Evolutionary conservation across 2,329 filamentous ascomycete genomes (phyloP).

Genomic region (Hortaea werneckii): DNA sequence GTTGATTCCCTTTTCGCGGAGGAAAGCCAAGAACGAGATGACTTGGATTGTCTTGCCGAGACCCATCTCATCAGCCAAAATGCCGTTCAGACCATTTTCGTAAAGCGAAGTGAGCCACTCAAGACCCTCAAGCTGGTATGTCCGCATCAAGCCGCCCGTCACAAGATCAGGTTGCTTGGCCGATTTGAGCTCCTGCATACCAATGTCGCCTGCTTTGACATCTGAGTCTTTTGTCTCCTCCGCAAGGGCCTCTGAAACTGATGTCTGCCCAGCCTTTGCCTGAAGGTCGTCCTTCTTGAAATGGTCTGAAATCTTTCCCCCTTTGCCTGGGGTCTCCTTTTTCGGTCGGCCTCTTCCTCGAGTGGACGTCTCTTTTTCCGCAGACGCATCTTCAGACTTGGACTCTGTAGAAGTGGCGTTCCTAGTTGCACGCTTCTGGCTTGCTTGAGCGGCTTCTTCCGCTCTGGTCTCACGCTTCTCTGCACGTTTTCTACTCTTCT

Average conservation of each 20-base stretch:
- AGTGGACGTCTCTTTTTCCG: constrained; percentile 15
- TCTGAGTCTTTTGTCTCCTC: constrained; percentile 49
- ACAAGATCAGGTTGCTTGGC: constrained; percentile 79
- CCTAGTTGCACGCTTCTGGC: constrained; percentile 38
- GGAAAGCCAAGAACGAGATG: constrained; percentile 74
- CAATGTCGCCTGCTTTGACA: constrained; percentile 49
- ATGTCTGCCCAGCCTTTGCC: constrained; percentile 42
- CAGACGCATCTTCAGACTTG: constrained; percentile 12
- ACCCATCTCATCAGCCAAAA: constrained; percentile 90
- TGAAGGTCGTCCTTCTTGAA: constrained; percentile 51
- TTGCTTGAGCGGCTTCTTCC: constrained; percentile 35
- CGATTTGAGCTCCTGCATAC: constrained; percentile 61
- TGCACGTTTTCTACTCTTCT: constrained; percentile 34
- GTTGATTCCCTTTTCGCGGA: constrained; percentile 77
- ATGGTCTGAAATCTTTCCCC: constrained; percentile 46
- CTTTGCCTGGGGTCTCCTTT: constrained; percentile 24
- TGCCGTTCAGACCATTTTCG: constrained; percentile 86
- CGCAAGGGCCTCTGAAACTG: constrained; percentile 47
- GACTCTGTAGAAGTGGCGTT: constrained; percentile 16
- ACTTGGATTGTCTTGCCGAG: constrained; percentile 87
- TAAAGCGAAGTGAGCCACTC: constrained; percentile 81
- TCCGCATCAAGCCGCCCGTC: constrained; percentile 79
- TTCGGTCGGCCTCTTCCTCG: constrained; percentile 23
- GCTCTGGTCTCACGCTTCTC: constrained; percentile 38
- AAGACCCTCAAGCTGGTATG: constrained; percentile 86